Percentiles rank a stretch among this genome's conserved stretches.
These are phyloP conservation scores for Alloteropsis semialata DNA, from an alignment of 176 grass and related monocot species.

Conservation along the genomic window DNA sequence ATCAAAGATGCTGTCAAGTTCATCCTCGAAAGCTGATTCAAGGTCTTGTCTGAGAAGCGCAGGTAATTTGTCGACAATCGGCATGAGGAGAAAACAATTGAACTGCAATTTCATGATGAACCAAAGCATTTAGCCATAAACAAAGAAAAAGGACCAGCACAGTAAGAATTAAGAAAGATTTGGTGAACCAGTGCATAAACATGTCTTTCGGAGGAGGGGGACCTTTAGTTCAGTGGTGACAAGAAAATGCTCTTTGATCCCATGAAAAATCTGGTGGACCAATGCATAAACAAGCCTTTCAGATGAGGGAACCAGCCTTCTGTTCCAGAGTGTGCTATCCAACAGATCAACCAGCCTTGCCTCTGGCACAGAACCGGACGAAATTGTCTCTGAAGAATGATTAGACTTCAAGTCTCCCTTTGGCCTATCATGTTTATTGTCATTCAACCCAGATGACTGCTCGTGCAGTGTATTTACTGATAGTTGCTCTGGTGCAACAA, in stretches of 20 bases:
- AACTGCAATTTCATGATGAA: conserved; percentile 51
- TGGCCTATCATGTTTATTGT: conserved; percentile 46
- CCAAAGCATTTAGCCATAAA: background rate
- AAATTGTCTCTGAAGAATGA: conserved; percentile 56
- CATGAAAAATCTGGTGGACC: conserved; percentile 92
- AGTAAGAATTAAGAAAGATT: no score
- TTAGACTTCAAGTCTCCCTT: conserved; percentile 53
- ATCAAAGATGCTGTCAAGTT: conserved; percentile 74
- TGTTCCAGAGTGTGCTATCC: conserved; percentile 86
- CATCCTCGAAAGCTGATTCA: conserved; percentile 67
- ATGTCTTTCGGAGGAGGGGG: conserved; percentile 41
- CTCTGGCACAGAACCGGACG: conserved; percentile 33
- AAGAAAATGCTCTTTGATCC: conserved; percentile 96
- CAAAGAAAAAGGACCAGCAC: background rate
- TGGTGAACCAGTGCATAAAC: conserved; percentile 73
- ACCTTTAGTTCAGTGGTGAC: conserved; percentile 95
- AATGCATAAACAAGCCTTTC: conserved; percentile 87
- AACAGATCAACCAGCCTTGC: conserved; percentile 80
- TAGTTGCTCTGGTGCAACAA: conserved; percentile 66
- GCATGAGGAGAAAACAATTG: conserved; percentile 98
- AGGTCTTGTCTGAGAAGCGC: conserved; percentile 85
- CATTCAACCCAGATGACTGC: conserved; percentile 34
- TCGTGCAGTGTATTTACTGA: conserved; percentile 51
- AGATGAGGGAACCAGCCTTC: conserved; percentile 76
- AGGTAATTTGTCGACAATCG: conserved; percentile 87